phyloP scores from a whole-genome alignment of 2,329 filamentous ascomycete species.

The Keithomyces neogunnii region DNA sequence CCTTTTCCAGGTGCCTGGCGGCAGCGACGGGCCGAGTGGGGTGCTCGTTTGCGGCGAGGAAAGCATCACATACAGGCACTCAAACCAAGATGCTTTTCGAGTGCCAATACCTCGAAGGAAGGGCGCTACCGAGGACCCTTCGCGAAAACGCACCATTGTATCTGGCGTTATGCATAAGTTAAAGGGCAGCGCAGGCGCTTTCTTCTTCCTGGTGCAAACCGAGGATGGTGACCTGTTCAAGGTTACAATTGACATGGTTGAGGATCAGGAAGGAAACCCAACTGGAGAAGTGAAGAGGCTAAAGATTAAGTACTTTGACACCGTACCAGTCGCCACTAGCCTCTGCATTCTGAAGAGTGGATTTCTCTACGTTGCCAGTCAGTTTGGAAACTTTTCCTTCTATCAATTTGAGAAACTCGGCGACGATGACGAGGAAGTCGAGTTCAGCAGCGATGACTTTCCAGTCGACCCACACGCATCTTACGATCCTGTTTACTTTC shows the following conservation, averaged over 20 bases:
- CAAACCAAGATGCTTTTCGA: slow-evolving; percentile 82
- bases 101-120: slow-evolving; percentile 81
- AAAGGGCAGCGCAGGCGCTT: slow-evolving; percentile 71
- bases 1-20: slow-evolving; percentile 91
- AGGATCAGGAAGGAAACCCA: slow-evolving; percentile 67
- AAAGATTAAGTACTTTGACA: slow-evolving; percentile 97
- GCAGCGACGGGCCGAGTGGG: slow-evolving; percentile 86
- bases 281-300: slow-evolving; percentile 75
- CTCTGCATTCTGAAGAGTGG: slow-evolving; percentile 93
- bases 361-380: slow-evolving; percentile 85
- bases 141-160: slow-evolving; percentile 78
- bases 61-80: slow-evolving; percentile 93
- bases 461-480: slow-evolving; percentile 64
- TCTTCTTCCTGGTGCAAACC: slow-evolving; percentile 93
- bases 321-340: slow-evolving; percentile 77
- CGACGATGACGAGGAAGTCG: slow-evolving; percentile 83
- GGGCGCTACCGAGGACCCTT: slow-evolving; percentile 84
- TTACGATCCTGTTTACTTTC: slow-evolving; percentile 77
- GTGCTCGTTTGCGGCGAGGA: slow-evolving; percentile 93
- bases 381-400: slow-evolving; percentile 87
- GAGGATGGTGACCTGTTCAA: slow-evolving; percentile 99
- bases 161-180: slow-evolving; percentile 96
- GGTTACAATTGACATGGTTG: slow-evolving; percentile 82
- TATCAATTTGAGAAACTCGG: slow-evolving; percentile 97
- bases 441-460: slow-evolving; percentile 78